Base-by-base conservation (phyloP, 2,329 filamentous ascomycete genomes). In the Microcyclospora pomicola region DNA sequence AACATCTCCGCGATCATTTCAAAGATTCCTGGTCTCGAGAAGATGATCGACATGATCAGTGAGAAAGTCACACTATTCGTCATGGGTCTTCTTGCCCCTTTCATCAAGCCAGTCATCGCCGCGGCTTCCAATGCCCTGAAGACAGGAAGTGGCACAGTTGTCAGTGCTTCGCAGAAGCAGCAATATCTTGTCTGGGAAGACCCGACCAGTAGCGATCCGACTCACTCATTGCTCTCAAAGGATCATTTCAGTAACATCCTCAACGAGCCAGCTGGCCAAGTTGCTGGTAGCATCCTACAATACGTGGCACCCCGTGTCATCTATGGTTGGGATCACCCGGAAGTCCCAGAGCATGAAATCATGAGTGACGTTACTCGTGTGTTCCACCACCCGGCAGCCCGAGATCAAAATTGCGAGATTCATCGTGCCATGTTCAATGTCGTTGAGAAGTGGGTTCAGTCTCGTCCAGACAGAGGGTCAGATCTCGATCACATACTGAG, bases 21-120 rank as follows among this genome's bases (percentile, higher is more conserved):
- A 51, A 95, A 92, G 65, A 81, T 98, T 30, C 91, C 91, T 0
- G 88, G 88, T 0, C 69, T 98, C 3, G 85, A 94, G 61, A 66
- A 79, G 43, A 67, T 95, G n/a, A 76, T 96, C 15, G 88, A 96
- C 46, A 88, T 85, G 51, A 93, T 98, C 51, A 84, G 82, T 39
- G 91, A 98, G 64, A 88, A 82, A 1, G 68, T 98, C 31, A 94
- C 88, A 0, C 71, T 94, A 6, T 96, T 96, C 56, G 75, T 98
- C 36, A 72, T 98, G 44, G 87, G 86, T 5, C 72, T 98, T 1
- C 71, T 98, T 13, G 84, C 91, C 1, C 91, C 91, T 0, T 96
- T 92, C 59, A 73, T 98, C 44, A 77, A 86, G 39, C 91, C 91
- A 9, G 80, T 98, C 55, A 95, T 98, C 59, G 81, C 80, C 37